Evolutionary conservation across 345 rosid genomes (phyloP).

Genomic region (Salix dunnii): DNA sequence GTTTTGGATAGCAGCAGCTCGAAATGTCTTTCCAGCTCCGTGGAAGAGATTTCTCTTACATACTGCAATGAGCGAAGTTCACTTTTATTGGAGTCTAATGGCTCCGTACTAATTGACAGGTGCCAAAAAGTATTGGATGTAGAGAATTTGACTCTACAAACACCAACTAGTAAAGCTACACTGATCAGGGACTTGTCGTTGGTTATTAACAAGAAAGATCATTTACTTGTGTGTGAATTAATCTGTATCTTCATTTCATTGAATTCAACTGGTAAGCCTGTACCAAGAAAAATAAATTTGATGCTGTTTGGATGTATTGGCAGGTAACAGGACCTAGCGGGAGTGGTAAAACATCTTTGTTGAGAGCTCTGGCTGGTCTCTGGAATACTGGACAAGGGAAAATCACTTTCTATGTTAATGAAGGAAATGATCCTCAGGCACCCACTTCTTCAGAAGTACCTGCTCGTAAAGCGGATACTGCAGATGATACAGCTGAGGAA

Average conservation of each 20-base stretch:
- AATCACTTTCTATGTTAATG: slow-evolving; percentile 60
- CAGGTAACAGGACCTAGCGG: slow-evolving; percentile 95
- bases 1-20: slow-evolving; percentile 53
- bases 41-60: slow-evolving; percentile 53
- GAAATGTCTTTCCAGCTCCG: slow-evolving; percentile 34
- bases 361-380: slow-evolving; percentile 93
- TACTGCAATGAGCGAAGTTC: slow-evolving; percentile 34
- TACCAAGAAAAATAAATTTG: slow-evolving; percentile 9
- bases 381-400: slow-evolving; percentile 85
- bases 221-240: slow-evolving; percentile 64
- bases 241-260: slow-evolving; percentile 18
- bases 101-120: slow-evolving; percentile 32
- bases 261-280: slow-evolving; percentile 16
- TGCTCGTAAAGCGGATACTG: slow-evolving; percentile 23
- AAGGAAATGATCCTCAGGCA: slow-evolving; percentile 30
- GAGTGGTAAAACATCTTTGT: slow-evolving; percentile 88
- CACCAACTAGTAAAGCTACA: slow-evolving; percentile 69
- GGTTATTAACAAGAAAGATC: slow-evolving; percentile 53
- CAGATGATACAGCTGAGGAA: slow-evolving; percentile 14
- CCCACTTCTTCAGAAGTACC: slow-evolving; percentile 27
- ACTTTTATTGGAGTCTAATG: slow-evolving; percentile 47
- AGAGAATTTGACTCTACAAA: slow-evolving; percentile 64
- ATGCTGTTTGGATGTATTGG: slow-evolving; percentile 23
- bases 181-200: slow-evolving; percentile 64
- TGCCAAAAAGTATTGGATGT: slow-evolving; percentile 49